Base-by-base conservation (phyloP, 2,329 filamentous ascomycete species). In the Nothophoma quercina region DNA sequence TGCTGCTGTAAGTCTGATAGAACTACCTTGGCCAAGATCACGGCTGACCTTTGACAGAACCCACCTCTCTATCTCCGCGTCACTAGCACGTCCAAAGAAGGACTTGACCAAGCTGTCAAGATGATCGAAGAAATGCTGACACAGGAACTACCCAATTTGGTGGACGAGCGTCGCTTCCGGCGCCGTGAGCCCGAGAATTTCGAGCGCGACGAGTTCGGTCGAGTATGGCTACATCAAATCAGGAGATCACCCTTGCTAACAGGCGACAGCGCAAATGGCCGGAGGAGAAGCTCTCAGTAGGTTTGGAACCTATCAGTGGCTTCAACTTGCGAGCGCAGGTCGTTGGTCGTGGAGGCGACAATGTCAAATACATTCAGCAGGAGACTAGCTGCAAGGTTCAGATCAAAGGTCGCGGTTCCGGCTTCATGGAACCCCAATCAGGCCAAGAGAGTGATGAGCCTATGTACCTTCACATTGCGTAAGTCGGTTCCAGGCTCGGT, bases 311-410 rank as follows among this genome's bases (percentile, higher is more conserved):
- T 0, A 86, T 98, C 45, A 91, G 88, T 19, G 95, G 95, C 16
- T 99, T 99, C 78, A 99, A 99, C 70, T 81, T 99, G 39, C 89
- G 95, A 59, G 95, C 95, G 44, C 93, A 98, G 72, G 93, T 99
- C 38, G 95, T 99, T 47, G 95, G 95, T 41, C 90, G 93, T 64
- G 92, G 92, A 25, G 95, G 95, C 55, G 89, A 91, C 34, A 97
- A 98, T 71, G 95, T 99, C 56, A 99, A 99, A 77, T 93, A 97
- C 71, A 98, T 99, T 61, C 95, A 98, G 76, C 88, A 93, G 71
- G 92, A 96, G 76, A 98, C 95, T 12, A 85, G 90, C 57, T 98
- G 95, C 74, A 90, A 93, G 64, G 95, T 99, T 21, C 95, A 99
- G 75, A 99, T 99, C 78, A 99, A 99, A 74, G 95, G 95, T 15